Evolutionary conservation across 2,329 filamentous ascomycete species (phyloP).

Genomic region (Trichoderma atrobrunneum): DNA sequence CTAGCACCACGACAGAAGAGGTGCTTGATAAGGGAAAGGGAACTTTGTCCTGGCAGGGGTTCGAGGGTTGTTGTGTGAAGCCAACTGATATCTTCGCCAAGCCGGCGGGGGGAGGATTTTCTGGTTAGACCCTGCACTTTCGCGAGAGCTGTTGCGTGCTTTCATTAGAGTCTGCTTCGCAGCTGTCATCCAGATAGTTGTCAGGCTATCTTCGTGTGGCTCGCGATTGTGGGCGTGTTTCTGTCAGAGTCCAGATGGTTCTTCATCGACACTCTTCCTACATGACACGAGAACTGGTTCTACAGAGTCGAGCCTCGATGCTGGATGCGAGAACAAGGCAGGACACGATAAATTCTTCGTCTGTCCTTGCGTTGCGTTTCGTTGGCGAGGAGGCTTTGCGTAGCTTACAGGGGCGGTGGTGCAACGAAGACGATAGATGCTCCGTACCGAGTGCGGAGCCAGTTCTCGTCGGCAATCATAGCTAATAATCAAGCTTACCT

Average conservation of each 20-base stretch:
- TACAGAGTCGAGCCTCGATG: neutral
- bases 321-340: neutral
- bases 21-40: neutral
- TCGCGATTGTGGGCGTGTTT: no score
- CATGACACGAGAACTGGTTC: neutral
- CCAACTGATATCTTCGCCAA: neutral
- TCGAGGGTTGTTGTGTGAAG: neutral
- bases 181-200: neutral
- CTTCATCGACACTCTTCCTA: neutral
- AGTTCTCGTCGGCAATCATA: neutral
- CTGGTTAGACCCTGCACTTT: neutral
- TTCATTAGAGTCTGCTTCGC: neutral
- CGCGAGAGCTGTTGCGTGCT: neutral
- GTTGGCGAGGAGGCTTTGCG: neutral
- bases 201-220: neutral
- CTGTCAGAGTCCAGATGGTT: no score
- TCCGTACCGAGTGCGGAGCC: neutral
- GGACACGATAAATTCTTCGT: neutral
- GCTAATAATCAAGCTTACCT: slow-evolving; percentile 13
- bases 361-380: neutral
- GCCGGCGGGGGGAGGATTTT: neutral
- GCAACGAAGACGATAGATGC: neutral
- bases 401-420: neutral
- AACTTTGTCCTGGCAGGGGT: neutral
- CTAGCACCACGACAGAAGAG: neutral